Evolutionary conservation across 306 rosid genomes (phyloP).

Genomic region (Benincasa hispida): DNA sequence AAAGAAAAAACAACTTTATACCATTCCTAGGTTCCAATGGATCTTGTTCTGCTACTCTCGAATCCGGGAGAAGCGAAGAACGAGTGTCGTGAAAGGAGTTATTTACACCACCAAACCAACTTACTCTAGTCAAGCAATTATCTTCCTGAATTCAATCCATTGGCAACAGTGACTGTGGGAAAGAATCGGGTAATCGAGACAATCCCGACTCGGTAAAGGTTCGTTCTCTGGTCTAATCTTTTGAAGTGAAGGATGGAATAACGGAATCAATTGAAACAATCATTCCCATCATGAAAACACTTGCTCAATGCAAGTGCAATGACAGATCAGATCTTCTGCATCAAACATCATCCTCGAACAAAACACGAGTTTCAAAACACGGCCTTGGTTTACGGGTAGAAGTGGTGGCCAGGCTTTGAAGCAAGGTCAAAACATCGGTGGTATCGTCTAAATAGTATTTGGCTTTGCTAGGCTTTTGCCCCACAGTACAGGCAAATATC

Average conservation of each 20-base stretch:
- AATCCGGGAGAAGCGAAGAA: neutral
- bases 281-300: neutral
- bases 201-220: neutral
- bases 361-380: constrained; percentile 17
- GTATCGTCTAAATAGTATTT: constrained; percentile 61
- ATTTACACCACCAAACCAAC: neutral
- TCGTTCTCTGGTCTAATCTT: neutral
- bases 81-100: neutral
- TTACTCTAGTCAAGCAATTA: neutral
- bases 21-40: neutral
- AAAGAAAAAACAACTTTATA: neutral
- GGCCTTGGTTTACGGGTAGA: constrained; percentile 19
- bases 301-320: constrained; percentile 1
- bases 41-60: neutral
- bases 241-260: neutral
- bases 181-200: neutral
- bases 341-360: constrained; percentile 29
- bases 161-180: neutral
- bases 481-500: constrained; percentile 77
- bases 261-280: neutral
- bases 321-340: neutral
- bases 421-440: constrained; percentile 39
- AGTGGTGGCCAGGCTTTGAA: constrained; percentile 35
- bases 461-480: constrained; percentile 82
- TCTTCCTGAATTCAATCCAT: constrained; percentile 2